Conservation (phyloP, 139 green algal species). For the Ostreobium quekettii region DNA sequence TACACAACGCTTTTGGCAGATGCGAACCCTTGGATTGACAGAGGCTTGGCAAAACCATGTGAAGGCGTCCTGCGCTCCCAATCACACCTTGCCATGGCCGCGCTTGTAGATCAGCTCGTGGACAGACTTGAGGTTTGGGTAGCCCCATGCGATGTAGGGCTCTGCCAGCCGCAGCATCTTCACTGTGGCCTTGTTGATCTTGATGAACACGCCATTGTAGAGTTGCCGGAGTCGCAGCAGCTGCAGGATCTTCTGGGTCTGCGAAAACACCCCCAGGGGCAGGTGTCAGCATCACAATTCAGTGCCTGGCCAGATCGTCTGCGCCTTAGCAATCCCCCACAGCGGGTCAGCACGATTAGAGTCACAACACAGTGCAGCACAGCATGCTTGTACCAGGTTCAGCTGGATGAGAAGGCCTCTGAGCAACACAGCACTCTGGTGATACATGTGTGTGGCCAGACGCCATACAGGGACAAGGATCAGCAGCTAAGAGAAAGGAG, state of each 20-base stretch:
- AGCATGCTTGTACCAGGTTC: too few relatives aligned
- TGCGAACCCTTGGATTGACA: too few relatives aligned
- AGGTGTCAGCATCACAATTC: background rate
- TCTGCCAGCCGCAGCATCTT: conserved; percentile 94
- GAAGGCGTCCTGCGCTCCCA: background rate
- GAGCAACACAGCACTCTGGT: too few relatives aligned
- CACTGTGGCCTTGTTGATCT: conserved; percentile 96
- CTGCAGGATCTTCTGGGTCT: conserved; percentile 97
- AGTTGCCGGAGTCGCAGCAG: conserved; percentile 96
- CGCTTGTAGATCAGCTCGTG: conserved; percentile 99
- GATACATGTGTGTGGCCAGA: too few relatives aligned
- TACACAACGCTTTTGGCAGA: too few relatives aligned
- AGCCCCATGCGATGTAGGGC: conserved; percentile 94
- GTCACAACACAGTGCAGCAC: too few relatives aligned
- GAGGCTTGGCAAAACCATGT: too few relatives aligned
- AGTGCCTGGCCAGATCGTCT: background rate
- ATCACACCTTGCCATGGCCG: conserved; percentile 86
- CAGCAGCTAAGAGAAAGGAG: too few relatives aligned
- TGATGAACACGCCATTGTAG: conserved; percentile 96
- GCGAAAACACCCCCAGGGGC: background rate
- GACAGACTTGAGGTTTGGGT: conserved; percentile 97
- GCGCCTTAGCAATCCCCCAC: too few relatives aligned
- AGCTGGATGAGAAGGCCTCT: too few relatives aligned
- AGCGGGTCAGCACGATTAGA: too few relatives aligned
- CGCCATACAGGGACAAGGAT: too few relatives aligned